Percentiles rank a stretch among this genome's conserved stretches.
phyloP scores from a whole-genome alignment of 306 rosid genomes.

The Sicyos edulis region DNA sequence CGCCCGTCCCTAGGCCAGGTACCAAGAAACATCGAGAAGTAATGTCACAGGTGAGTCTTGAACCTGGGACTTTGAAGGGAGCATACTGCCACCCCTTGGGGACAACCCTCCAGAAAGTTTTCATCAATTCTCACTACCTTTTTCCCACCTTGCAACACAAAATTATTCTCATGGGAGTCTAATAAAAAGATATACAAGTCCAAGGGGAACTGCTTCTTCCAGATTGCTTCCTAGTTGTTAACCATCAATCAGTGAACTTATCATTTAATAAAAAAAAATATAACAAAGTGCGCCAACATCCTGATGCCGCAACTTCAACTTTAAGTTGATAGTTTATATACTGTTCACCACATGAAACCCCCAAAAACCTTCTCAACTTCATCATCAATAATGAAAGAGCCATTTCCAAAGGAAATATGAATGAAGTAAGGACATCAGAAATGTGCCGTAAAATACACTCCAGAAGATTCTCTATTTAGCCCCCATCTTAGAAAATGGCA shows the following conservation, averaged over 20 bases:
- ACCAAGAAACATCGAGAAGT: too few relatives aligned
- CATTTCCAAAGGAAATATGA: not conserved
- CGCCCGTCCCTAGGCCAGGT: too few relatives aligned
- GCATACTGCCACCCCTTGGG: too few relatives aligned
- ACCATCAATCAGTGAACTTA: not conserved
- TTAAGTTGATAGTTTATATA: not conserved
- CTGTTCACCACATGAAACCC: not conserved
- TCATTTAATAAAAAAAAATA: too few relatives aligned
- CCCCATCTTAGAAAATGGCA: not conserved
- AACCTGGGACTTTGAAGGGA: too few relatives aligned
- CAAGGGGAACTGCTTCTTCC: not conserved
- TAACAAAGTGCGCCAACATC: too few relatives aligned
- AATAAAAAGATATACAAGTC: not conserved
- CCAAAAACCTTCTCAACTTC: conserved; percentile 5
- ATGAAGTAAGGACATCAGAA: not conserved
- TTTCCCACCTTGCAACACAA: too few relatives aligned
- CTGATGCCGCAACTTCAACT: not conserved
- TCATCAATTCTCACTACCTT: too few relatives aligned
- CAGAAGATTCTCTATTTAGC: not conserved
- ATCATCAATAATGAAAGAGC: not conserved
- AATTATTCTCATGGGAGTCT: too few relatives aligned
- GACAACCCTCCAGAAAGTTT: too few relatives aligned
- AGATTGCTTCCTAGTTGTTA: not conserved
- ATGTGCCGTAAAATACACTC: too few relatives aligned
- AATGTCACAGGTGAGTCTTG: too few relatives aligned